Base-by-base conservation (phyloP, 495 filamentous ascomycete genomes). In the Cladorrhinum samala region DNA sequence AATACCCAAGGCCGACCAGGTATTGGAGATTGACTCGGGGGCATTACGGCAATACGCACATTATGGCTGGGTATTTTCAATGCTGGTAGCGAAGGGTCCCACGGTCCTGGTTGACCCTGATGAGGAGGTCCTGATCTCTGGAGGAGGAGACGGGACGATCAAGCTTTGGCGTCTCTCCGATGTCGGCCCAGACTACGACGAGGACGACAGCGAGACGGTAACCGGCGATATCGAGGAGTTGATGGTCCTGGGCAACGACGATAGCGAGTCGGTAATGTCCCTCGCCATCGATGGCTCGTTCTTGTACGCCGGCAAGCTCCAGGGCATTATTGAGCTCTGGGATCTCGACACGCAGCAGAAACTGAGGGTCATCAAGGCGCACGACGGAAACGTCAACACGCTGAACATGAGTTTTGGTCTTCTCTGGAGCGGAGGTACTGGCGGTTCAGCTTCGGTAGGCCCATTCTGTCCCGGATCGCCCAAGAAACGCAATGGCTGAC, bases 271-370 rank as follows among this genome's bases (percentile, higher is more conserved):
- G 2, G 86, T 98, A 2, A 76, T 95, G 52, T 89, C 88, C 2
- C 77, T 98, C 45, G 84, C 87, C 2, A 74, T 91, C 0, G 91
- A 96, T 55, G 90, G 89, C 0, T 87, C 88, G 0, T 85, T 98
- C 54, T 78, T 98, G 9, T 97, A 96, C 63, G 88, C 86, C 57
- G 93, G 93, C 52, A 82, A 91, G 49, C 78, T 88, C 0, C 81
- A 84, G n/a, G 93, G 93, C n/a, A 83, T 94, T 39, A 78, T 98
- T 48, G 91, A 96, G 64, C 83, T 97, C 14, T 98, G 93, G 93
- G 95, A 98, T 61, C 74, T 97, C 13, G 93, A 98, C 64, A 96
- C 93, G 1, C 82, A 84, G 55, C 93, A 98, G 72, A 84, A 93
- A 46, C 76, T 98, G 17, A 79, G 92, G 50, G 88, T 83, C 8